Percentiles rank a stretch among this genome's conserved stretches.
phyloP scores from a whole-genome alignment of 73 alveolate genomes.

The Paramecium caudatum region DNA sequence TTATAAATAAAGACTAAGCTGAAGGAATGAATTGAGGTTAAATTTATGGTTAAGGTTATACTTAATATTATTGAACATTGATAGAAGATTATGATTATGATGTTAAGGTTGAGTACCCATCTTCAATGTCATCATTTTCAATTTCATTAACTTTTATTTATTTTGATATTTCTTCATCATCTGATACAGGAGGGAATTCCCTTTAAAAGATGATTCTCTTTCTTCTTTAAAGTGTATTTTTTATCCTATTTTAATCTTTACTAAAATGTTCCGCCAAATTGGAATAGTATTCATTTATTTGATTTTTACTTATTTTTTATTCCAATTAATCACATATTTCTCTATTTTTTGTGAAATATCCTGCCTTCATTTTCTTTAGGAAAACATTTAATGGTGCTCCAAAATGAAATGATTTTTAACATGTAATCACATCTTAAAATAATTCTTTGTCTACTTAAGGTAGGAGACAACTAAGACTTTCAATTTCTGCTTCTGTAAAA shows the following conservation, averaged over 20 bases:
- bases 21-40: slow-evolving; percentile 33
- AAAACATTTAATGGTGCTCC: slow-evolving; percentile 47
- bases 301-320: not conserved
- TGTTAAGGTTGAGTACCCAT: slow-evolving; percentile 38
- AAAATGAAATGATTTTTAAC: slow-evolving; percentile 41
- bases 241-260: slow-evolving; percentile 18
- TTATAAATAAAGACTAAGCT: slow-evolving; percentile 48
- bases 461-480: not conserved
- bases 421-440: slow-evolving; percentile 15
- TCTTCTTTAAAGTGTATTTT: not conserved
- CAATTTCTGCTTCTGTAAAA: slow-evolving; percentile 25
- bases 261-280: not conserved
- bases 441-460: slow-evolving; percentile 11
- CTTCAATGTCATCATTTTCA: slow-evolving; percentile 13
- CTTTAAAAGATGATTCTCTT: slow-evolving; percentile 14
- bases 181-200: not conserved
- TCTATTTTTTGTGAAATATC: slow-evolving; percentile 60
- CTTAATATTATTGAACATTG: not conserved
- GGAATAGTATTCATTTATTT: slow-evolving; percentile 12
- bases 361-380: slow-evolving; percentile 9
- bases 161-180: slow-evolving; percentile 38
- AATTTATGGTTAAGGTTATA: slow-evolving; percentile 42
- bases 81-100: slow-evolving; percentile 40
- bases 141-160: not conserved
- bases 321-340: slow-evolving; percentile 56